Base-by-base conservation (phyloP, 768 basidiomycete genomes). In the Steccherinum ochraceum region DNA sequence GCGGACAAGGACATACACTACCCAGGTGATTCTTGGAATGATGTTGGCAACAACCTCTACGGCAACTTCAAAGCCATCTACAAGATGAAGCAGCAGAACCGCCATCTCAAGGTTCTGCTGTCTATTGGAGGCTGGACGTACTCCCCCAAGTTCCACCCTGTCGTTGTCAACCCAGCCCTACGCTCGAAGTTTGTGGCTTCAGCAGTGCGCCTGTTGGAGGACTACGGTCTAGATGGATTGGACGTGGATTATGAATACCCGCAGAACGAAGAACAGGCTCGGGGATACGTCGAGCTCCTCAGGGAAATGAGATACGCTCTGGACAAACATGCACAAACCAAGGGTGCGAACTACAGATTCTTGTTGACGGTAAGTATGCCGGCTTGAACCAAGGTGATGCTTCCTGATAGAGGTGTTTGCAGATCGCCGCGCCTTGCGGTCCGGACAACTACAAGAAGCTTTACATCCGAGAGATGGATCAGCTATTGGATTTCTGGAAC, bases 1-100 rank as follows among this genome's bases (percentile, higher is more conserved):
- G 86, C 93, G 0, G 96, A 99, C 72, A 81, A 94, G 61, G 92
- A 98, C 64, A 98, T 98, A 43, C 96, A 98, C 65, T 94, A 95
- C 64, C 84, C 87, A 0, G 89, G 86, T 5, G 96, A 99, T 67
- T 87, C 86, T 3, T 99, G 96, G 96, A 87, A 93, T 57, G 95
- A 98, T 48, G 64, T 64, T 23, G 93, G 93, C 41, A 84, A 76
- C 55, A 96, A 98, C 67, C 79, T 98, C 16, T 98, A 95, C 60
- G 94, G 94, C 48, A 95, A 95, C 67, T 81, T 98, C 70, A 96
- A 95, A 64, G 89, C 89, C 46, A 79, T 98, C 52, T 94, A 93
- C 67, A 78, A 87, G 25, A 75, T 97, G 57, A 98, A 98, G 76
- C 86, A 94, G 64, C 67, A 78, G 55, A 74, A 96, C 53, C 79